These are phyloP conservation scores for Intubia oerlemansii DNA, from an alignment of 2,329 filamentous ascomycete species.

Conservation along the genomic window DNA sequence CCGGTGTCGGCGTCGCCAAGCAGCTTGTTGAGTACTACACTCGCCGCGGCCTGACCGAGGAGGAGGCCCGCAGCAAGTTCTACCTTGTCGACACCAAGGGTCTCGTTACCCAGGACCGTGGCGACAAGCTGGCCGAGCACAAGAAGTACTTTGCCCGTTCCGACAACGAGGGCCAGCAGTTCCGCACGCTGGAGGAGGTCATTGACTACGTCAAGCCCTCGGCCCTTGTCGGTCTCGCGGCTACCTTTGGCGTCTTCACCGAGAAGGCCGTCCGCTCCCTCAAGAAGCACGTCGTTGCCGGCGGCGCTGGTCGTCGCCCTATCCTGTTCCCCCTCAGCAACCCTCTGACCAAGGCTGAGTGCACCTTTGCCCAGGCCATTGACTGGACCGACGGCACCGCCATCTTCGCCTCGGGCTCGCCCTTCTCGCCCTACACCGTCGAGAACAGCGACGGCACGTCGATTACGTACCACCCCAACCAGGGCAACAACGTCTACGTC, in stretches of 20 bases:
- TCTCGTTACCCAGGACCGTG: conserved; percentile 79
- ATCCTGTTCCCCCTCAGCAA: conserved; percentile 96
- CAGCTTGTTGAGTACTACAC: conserved; percentile 96
- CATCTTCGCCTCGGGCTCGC: conserved; percentile 88
- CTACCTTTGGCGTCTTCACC: conserved; percentile 86
- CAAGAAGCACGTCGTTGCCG: conserved; percentile 39
- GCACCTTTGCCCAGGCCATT: conserved; percentile 87
- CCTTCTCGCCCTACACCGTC: conserved; percentile 55
- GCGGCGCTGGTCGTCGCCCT: conserved; percentile 51
- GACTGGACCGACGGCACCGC: conserved; percentile 76
- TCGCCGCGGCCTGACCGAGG: conserved; percentile 71
- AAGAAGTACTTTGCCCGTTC: conserved; percentile 49
- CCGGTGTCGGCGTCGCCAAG: conserved; percentile 92
- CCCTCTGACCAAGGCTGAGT: conserved; percentile 90
- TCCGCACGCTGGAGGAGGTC: conserved; percentile 69
- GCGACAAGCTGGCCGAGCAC: conserved; percentile 84
- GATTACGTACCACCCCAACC: conserved; percentile 54
- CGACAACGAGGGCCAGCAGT: conserved; percentile 45
- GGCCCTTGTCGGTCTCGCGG: conserved; percentile 83
- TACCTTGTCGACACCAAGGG: conserved; percentile 96
- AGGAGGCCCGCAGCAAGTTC: conserved; percentile 77
- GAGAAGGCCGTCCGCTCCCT: conserved; percentile 59
- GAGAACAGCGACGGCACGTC: conserved; percentile 32
- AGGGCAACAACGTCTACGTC: conserved; percentile 79
- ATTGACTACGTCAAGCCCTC: conserved; percentile 91